Evolutionary conservation across 345 rosid species (phyloP), one percentile per base, ranked within the genome.

Genomic region (Moringa oleifera): DNA sequence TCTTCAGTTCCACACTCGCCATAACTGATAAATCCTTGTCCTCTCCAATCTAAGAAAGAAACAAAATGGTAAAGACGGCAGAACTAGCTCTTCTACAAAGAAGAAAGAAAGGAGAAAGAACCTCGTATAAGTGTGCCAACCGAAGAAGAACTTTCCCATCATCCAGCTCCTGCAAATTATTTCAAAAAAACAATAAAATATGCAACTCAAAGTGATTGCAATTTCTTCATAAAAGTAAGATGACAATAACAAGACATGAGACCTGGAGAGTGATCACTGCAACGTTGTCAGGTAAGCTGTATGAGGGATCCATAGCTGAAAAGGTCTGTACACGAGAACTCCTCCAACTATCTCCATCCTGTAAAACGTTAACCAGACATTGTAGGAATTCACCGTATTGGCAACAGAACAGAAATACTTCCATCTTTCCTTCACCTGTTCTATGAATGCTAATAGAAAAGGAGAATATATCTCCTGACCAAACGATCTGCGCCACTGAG

Each of bases 381-480:
- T 41, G 1, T 16, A 11, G 6, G 13, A 41, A 41, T 4, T 41
- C 12, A 41, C 47, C 47, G 12, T 11, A 41, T 41, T 9, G 17
- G 13, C 47, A 41, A 41, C 47, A 41, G n/a, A n/a, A n/a, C 37
- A 4, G 37, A 7, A 41, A 15, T 41, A 41, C 17, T 41, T 41
- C 17, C 17, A 31, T 24, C 46, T 25, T 61, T 51, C 11, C 67
- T 71, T 77, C 67, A 85, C 95, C 89, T 85, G 87, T 71, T 87
- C 82, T 52, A 89, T 70, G 73, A 92, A 89, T 45, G 97, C 98
- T 68, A 92, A 75, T 53, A 92, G 72, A 61, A 89, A 83, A 10
- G 97, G 98, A 9, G 98, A 92, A 81, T 89, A 92, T 78, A 92
- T 85, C 78, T 92, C 93, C 75, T 92, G 95, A 54, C 98, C 93